Evolutionary conservation across 345 rosid species (phyloP), one percentile per base, ranked within the genome.

Genomic region (Gossypium ekmanianum): DNA sequence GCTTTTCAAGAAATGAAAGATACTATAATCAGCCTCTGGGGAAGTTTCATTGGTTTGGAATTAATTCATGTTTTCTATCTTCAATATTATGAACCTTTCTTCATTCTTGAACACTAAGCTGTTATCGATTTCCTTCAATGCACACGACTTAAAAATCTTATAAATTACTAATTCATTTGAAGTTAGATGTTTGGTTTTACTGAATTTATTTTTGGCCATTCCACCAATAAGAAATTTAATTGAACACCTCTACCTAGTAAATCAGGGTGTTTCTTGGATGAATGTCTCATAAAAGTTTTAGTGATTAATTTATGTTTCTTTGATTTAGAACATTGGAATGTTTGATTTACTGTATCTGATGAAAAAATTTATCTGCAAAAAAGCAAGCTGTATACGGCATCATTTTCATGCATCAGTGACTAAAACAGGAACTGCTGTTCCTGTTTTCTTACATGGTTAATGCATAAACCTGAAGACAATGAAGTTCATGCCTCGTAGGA

Each of bases 1-100:
- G 29, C 90, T 90, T 8, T 90, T 90, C 61, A 85, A 89, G 89
- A 82, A 85, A 29, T 83, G 85, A 81, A 22, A 26, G 27, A 57
- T 2, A 57, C 24, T 55, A 56, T 2, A 10, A 13, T 66, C 14
- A 66, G 54, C 50, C 61, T 56, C 3, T 20, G 26, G 61, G 51
- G 52, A 12, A 2, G 7, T 61, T 57, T 22, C 39, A n/a, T 71
- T 71, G 74, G 74, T 18, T 47, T 27, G 47, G 48, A 20, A 27
- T 61, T 26, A 20, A 27, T 62, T 45, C 26, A 11, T 48, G 20
- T 51, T 63, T 14, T 73, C 41, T 73, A 48, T 54, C 39, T 72
- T 44, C 34, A 22, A 59, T 55, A 20, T 58, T 18, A 24, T 72
- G n/a, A 22, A n/a, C 68, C 57, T 56, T 70, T 26, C 16, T 47